A percentile compares a stretch with the other conserved stretches of the same genome.
phyloP scores from a whole-genome alignment of 2,329 filamentous ascomycete species.

The Microcyclosporella mali region DNA sequence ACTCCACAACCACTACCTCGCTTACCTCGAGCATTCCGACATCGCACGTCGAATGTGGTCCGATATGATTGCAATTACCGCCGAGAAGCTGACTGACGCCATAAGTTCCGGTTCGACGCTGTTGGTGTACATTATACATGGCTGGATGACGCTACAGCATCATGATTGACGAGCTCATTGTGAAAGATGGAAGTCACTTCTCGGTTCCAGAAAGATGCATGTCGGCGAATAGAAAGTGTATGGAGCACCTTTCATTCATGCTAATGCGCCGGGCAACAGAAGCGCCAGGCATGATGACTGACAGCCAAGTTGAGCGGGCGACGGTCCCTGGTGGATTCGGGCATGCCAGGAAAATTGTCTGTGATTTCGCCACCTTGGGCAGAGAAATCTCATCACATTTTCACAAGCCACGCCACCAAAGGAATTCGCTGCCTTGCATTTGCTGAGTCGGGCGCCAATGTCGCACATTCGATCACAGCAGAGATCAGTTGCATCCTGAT shows the following conservation, averaged over 20 bases:
- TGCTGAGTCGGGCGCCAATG: slow-evolving; percentile 6
- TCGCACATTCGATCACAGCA: slow-evolving; percentile 9
- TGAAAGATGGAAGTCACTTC: slow-evolving; percentile 5
- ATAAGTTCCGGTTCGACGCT: slow-evolving; percentile 4
- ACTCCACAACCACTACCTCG: slow-evolving; percentile 9
- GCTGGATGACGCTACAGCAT: not conserved
- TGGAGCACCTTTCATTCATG: slow-evolving; percentile 6
- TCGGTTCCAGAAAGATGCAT: slow-evolving; percentile 2
- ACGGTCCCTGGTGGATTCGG: slow-evolving; percentile 11
- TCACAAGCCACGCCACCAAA: slow-evolving; percentile 3
- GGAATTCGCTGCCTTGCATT: slow-evolving; percentile 9
- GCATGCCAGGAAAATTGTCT: slow-evolving; percentile 11
- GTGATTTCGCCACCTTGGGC: slow-evolving; percentile 9
- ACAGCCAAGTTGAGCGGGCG: slow-evolving; percentile 4
- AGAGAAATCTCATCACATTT: no score
- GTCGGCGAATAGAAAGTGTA: slow-evolving; percentile 7
- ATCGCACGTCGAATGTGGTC: slow-evolving; percentile 4
- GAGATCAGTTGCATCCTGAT: slow-evolving; percentile 10
- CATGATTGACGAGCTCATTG: slow-evolving; percentile 9
- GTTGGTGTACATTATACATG: slow-evolving; percentile 3
- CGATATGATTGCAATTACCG: slow-evolving; percentile 6
- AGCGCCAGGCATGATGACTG: slow-evolving; percentile 2
- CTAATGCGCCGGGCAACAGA: slow-evolving; percentile 3
- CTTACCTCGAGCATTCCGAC: slow-evolving; percentile 7
- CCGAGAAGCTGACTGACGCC: slow-evolving; percentile 5